Evolutionary conservation across 495 filamentous ascomycete genomes (phyloP).

Genomic region (Daldinia bambusicola): DNA sequence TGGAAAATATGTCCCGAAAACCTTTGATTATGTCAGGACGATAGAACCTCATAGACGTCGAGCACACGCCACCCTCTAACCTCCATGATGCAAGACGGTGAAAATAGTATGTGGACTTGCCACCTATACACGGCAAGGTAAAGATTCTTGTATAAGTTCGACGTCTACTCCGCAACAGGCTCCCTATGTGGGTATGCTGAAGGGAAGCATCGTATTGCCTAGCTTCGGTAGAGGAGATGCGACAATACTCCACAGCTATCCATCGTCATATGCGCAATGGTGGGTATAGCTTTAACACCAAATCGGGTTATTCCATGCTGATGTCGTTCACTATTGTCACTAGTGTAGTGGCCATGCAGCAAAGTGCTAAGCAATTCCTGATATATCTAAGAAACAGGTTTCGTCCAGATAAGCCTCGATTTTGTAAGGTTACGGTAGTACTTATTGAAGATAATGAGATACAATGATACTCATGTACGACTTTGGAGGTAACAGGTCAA

Average conservation of each 20-base stretch:
- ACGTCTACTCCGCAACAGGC: neutral
- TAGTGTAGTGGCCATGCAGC: neutral
- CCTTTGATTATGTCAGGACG: neutral
- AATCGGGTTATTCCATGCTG: slow-evolving; percentile 1
- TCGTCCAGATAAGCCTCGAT: neutral
- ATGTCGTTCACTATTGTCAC: slow-evolving; percentile 8
- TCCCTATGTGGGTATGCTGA: slow-evolving; percentile 12
- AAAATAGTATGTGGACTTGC: slow-evolving; percentile 5
- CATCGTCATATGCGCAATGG: slow-evolving; percentile 19
- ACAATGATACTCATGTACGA: neutral
- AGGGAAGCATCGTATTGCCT: slow-evolving; percentile 26
- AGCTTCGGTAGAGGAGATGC: slow-evolving; percentile 12
- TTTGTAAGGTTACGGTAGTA: neutral
- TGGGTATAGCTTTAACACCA: slow-evolving; percentile 10
- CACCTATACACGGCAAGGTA: slow-evolving; percentile 13
- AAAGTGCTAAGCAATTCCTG: neutral
- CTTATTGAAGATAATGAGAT: neutral
- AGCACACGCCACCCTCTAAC: slow-evolving; percentile 5
- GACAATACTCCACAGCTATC: slow-evolving; percentile 25
- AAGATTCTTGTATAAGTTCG: neutral
- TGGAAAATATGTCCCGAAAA: slow-evolving; percentile 4
- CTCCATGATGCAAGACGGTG: slow-evolving; percentile 25
- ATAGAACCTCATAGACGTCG: slow-evolving; percentile 12
- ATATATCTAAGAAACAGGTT: neutral
- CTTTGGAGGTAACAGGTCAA: neutral